Conservation (phyloP, 192 early-diverging fungal genomes). For the Coemansia sp. region DNA sequence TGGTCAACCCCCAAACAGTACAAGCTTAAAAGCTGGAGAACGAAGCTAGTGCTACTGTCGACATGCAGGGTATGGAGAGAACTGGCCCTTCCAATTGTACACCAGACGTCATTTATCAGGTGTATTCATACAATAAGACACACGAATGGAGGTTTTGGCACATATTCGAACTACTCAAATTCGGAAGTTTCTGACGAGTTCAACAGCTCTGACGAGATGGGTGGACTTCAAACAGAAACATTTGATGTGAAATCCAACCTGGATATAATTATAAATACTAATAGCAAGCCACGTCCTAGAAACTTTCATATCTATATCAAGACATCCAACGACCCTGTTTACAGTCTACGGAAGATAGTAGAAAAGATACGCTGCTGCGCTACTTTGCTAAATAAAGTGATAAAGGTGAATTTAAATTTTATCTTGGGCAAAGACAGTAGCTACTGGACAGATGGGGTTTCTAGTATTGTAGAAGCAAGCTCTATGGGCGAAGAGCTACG, state of each 20-base stretch:
- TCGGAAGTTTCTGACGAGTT: too few species aligned
- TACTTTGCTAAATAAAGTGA: not conserved
- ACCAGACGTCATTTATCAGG: not conserved
- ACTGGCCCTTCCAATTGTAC: not conserved
- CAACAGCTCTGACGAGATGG: too few species aligned
- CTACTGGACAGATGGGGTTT: not conserved
- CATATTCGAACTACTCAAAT: too few species aligned
- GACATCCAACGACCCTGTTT: not conserved
- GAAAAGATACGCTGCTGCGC: not conserved
- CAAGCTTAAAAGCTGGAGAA: not conserved
- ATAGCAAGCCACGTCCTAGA: not conserved
- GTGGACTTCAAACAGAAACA: not conserved
- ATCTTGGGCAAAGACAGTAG: too few species aligned
- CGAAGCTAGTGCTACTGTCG: not conserved
- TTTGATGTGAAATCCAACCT: not conserved
- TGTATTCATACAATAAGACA: not conserved
- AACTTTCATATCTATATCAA: not conserved
- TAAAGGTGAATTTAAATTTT: too few species aligned
- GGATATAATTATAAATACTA: not conserved
- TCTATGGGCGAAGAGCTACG: not conserved
- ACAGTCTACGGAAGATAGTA: not conserved
- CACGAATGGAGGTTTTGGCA: too few species aligned
- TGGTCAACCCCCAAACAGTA: too few species aligned
- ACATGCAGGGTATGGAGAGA: not conserved
- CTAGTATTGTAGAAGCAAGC: not conserved